Conservation (phyloP, 2,329 filamentous ascomycete species). For the Bipolaris gigantea region DNA sequence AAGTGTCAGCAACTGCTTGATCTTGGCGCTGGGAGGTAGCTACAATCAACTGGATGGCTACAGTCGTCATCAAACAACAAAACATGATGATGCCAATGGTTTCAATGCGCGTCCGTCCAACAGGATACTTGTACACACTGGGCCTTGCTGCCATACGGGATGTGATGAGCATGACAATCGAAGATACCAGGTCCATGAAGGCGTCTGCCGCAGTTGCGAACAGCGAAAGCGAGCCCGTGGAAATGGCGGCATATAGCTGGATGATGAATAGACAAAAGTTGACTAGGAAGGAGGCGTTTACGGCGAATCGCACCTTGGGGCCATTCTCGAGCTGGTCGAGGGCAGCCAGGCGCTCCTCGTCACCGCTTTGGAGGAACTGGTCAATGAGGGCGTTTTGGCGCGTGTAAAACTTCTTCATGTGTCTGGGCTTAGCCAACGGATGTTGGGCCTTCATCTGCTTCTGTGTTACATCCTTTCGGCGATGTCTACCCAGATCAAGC, state of each 20-base stretch:
- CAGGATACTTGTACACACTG: conserved; percentile 65
- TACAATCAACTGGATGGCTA: conserved; percentile 64
- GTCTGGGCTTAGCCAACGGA: conserved; percentile 11
- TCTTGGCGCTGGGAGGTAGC: conserved; percentile 26
- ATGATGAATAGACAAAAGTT: conserved; percentile 58
- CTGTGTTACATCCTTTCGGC: conserved; percentile 43
- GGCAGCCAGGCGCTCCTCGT: conserved; percentile 57
- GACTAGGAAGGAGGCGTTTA: conserved; percentile 44
- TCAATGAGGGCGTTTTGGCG: conserved; percentile 48
- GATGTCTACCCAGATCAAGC: conserved; percentile 42
- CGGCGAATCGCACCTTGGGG: conserved; percentile 45
- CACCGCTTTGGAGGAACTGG: conserved; percentile 57
- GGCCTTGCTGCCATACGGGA: conserved; percentile 61
- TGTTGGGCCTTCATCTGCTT: conserved; percentile 50
- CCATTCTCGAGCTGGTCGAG: conserved; percentile 56
- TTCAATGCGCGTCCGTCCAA: conserved; percentile 64
- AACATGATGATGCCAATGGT: conserved; percentile 68
- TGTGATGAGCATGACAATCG: conserved; percentile 64
- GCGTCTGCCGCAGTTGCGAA: conserved; percentile 69
- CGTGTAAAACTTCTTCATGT: conserved; percentile 45
- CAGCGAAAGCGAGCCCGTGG: conserved; percentile 62
- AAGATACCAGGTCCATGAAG: conserved; percentile 67
- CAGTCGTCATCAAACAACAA: conserved; percentile 67
- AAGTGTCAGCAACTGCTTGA: conserved; percentile 32
- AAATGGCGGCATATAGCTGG: conserved; percentile 61